Evolutionary conservation across 2,329 filamentous ascomycete species (phyloP).

Genomic region (Coniella vitis): DNA sequence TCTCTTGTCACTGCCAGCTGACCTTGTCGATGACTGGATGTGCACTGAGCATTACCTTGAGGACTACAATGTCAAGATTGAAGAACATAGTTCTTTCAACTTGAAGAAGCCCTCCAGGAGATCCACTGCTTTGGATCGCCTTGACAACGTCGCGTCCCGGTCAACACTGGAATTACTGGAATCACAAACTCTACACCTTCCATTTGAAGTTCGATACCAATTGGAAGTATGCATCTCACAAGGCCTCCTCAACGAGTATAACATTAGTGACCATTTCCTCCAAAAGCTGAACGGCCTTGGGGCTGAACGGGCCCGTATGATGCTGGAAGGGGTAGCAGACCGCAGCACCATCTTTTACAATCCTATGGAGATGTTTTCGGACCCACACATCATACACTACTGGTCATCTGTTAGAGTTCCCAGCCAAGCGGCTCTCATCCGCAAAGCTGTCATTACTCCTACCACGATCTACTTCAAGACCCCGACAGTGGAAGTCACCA

Average conservation of each 20-base stretch:
- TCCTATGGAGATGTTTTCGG: conserved; percentile 65
- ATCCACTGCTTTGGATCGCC: conserved; percentile 9
- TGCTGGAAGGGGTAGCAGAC: conserved; percentile 70
- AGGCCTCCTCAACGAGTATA: conserved; percentile 69
- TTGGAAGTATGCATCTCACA: conserved; percentile 89
- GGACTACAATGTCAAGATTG: conserved; percentile 62
- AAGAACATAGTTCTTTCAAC: conserved; percentile 2
- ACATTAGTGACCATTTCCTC: conserved; percentile 62
- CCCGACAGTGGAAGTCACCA: conserved; percentile 77
- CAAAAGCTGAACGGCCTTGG: conserved; percentile 43
- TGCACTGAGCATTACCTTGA: conserved; percentile 48
- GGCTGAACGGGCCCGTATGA: conserved; percentile 47
- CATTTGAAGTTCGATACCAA: conserved; percentile 77
- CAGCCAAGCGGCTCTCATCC: conserved; percentile 65
- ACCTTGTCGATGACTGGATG: conserved; percentile 28
- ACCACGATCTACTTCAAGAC: conserved; percentile 73
- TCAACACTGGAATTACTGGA: conserved; percentile 24
- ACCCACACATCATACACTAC: conserved; percentile 42
- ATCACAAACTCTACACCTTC: conserved; percentile 37
- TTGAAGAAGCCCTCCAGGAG: conserved; percentile 4
- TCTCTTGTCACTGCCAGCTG: conserved; percentile 34
- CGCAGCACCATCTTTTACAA: conserved; percentile 55
- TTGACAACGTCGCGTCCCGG: conserved; percentile 1
- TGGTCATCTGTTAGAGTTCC: conserved; percentile 49
- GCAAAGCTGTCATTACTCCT: conserved; percentile 75